Evolutionary conservation across 306 rosid species (phyloP).

Genomic region (Medicago truncatula): DNA sequence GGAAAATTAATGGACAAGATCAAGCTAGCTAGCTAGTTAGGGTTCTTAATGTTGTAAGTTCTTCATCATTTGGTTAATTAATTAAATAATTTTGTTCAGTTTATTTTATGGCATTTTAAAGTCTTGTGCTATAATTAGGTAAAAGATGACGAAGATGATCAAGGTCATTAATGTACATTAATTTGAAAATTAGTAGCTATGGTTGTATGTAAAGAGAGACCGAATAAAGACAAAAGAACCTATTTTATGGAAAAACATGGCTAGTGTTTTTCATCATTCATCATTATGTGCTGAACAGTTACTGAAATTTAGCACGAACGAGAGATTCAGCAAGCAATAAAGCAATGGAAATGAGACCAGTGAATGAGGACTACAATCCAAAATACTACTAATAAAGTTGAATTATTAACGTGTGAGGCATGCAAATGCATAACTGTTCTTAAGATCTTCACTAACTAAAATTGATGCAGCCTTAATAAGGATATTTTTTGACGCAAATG

Average conservation of each 20-base stretch:
- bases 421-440: conserved; percentile 40
- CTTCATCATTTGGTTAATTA: conserved; percentile 7
- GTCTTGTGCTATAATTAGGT: conserved; percentile 12
- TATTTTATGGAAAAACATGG: neutral
- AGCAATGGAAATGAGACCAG: neutral
- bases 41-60: conserved; percentile 40
- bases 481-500: too few relatives aligned
- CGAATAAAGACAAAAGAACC: conserved; percentile 13
- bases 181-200: neutral
- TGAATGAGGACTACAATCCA: neutral
- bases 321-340: neutral
- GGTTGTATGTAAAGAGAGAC: neutral
- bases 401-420: conserved; percentile 41
- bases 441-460: neutral
- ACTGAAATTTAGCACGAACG: neutral
- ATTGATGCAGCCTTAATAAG: too few relatives aligned
- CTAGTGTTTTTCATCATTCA: conserved; percentile 20
- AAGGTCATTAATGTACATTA: conserved; percentile 23
- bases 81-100: conserved; percentile 21
- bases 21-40: conserved; percentile 38
- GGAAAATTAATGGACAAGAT: conserved; percentile 40
- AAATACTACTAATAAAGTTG: conserved; percentile 8
- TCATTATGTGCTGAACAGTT: conserved; percentile 15
- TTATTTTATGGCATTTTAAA: conserved; percentile 4
- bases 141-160: neutral